Conservation (phyloP, 1,284 basidiomycete genomes). For the Trametes hirsuta region DNA sequence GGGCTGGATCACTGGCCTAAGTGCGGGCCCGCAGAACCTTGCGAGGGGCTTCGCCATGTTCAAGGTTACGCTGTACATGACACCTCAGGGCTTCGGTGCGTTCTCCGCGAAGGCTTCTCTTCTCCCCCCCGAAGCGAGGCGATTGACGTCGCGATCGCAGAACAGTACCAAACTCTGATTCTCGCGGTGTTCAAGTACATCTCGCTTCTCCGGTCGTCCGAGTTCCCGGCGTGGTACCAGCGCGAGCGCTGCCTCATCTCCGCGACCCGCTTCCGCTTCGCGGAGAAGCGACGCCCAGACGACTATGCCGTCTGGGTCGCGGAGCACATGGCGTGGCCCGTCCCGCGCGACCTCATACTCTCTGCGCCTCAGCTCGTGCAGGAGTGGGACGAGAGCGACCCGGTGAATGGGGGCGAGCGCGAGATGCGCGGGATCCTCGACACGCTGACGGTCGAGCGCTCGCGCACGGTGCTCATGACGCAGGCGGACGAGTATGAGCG, state of each 20-base stretch:
- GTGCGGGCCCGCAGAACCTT: conserved; percentile 73
- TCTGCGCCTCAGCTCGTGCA: conserved; percentile 76
- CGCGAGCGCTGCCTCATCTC: conserved; percentile 80
- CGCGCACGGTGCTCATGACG: conserved; percentile 81
- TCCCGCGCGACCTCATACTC: conserved; percentile 81
- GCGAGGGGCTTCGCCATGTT: conserved; percentile 90
- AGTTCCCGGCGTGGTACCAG: conserved; percentile 77
- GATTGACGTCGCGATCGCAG: conserved; percentile 40
- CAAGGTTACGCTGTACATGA: conserved; percentile 83
- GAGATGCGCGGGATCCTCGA: conserved; percentile 71
- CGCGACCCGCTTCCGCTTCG: conserved; percentile 84
- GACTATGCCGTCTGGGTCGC: conserved; percentile 83
- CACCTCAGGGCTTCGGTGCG: conserved; percentile 85
- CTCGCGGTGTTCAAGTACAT: conserved; percentile 88
- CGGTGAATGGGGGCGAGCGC: conserved; percentile 44
- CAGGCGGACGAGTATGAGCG: conserved; percentile 68
- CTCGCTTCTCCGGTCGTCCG: conserved; percentile 73
- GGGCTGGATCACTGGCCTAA: conserved; percentile 88
- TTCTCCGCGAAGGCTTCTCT: conserved; percentile 11
- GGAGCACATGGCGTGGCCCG: conserved; percentile 78
- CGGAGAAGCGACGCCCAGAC: conserved; percentile 84
- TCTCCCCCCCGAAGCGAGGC: background rate
- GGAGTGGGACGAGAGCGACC: conserved; percentile 70
- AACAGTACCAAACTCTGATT: conserved; percentile 79
- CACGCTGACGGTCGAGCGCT: conserved; percentile 60